Conservation (phyloP, 2,329 filamentous ascomycete genomes). For the Aspergillus ochraceus region DNA sequence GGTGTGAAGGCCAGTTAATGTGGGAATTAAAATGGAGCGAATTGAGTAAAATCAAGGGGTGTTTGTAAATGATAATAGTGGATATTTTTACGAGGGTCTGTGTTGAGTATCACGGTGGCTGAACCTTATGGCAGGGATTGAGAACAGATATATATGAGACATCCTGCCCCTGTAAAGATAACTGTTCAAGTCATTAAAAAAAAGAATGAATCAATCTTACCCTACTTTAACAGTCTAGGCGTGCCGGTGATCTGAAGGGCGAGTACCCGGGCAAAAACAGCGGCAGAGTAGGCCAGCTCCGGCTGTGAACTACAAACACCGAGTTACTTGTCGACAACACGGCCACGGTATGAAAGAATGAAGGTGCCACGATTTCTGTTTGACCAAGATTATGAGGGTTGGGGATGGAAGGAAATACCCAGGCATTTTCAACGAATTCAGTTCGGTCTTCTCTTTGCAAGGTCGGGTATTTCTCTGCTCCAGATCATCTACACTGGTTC, state of each 20-base stretch:
- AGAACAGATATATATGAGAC: too few relatives aligned
- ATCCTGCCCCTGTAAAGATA: too few relatives aligned
- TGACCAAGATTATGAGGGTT: background rate
- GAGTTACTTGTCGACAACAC: background rate
- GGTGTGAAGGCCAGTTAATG: background rate
- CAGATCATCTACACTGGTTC: background rate
- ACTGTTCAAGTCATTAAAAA: too few relatives aligned
- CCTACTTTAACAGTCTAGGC: too few relatives aligned
- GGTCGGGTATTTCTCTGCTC: background rate
- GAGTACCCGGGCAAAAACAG: too few relatives aligned
- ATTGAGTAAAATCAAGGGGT: background rate
- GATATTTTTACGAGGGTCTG: background rate
- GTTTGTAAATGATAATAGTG: background rate
- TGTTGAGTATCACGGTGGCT: too few relatives aligned
- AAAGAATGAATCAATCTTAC: too few relatives aligned
- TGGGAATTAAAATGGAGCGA: background rate
- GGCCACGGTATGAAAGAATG: background rate
- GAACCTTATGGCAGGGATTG: too few relatives aligned
- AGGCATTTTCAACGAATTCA: background rate
- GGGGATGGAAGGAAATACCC: background rate
- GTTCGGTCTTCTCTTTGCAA: background rate
- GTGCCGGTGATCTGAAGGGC: too few relatives aligned
- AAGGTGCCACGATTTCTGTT: background rate
- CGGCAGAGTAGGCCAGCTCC: background rate
- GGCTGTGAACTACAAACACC: background rate